phyloP scores from a whole-genome alignment of 805 yeast genomes.

The Candida khao-thaluensis region DNA sequence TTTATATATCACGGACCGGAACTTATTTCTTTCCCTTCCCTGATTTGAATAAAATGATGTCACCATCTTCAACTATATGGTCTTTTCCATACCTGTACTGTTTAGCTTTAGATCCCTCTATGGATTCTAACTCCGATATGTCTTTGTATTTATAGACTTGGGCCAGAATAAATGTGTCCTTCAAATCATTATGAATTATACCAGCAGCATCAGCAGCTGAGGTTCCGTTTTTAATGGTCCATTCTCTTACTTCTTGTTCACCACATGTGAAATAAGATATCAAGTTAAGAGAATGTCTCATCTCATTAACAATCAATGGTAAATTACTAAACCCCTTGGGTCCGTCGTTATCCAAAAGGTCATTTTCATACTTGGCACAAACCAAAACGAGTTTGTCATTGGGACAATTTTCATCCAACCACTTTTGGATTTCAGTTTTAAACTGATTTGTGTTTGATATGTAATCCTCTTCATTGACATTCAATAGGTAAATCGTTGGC shows the following conservation, averaged over 20 bases:
- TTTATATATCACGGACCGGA: not conserved
- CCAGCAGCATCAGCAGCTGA: constrained; percentile 91
- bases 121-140: constrained; percentile 31
- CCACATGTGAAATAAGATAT: constrained; percentile 90
- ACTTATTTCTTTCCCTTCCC: constrained; percentile 54
- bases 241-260: constrained; percentile 77
- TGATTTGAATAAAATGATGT: constrained; percentile 70
- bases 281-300: constrained; percentile 67
- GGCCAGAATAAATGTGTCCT: constrained; percentile 77
- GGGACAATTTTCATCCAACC: constrained; percentile 70
- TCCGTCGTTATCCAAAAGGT: constrained; percentile 21
- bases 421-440: constrained; percentile 49
- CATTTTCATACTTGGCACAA: constrained; percentile 52
- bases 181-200: constrained; percentile 80
- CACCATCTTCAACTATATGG: constrained; percentile 82
- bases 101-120: constrained; percentile 52
- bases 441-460: constrained; percentile 52
- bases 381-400: constrained; percentile 42
- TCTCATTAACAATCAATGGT: constrained; percentile 59
- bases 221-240: constrained; percentile 78
- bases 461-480: constrained; percentile 71
- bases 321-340: constrained; percentile 45
- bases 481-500: constrained; percentile 78
- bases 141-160: constrained; percentile 70
- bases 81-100: constrained; percentile 71